phyloP scores from a whole-genome alignment of 441 rosid species.

The Hypseocharis bilobata region DNA sequence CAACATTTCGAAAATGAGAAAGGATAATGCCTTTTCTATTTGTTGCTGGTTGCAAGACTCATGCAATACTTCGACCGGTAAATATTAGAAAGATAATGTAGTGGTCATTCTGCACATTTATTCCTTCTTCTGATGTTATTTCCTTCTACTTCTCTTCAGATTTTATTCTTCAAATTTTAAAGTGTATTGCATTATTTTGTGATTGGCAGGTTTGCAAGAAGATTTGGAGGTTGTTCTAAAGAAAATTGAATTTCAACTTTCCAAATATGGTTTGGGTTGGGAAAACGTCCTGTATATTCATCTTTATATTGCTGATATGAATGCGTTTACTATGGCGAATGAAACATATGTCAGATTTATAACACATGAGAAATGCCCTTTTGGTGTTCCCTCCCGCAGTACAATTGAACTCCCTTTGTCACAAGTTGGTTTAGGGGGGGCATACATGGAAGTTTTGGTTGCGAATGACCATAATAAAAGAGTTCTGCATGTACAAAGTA shows the following conservation, averaged over 20 bases:
- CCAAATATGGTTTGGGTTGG: slow-evolving; percentile 52
- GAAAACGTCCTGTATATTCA: slow-evolving; percentile 70
- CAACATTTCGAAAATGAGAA: slow-evolving; percentile 41
- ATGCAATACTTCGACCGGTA: slow-evolving; percentile 48
- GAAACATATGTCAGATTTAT: slow-evolving; percentile 73
- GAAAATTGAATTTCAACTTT: slow-evolving; percentile 55
- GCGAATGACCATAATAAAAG: slow-evolving; percentile 59
- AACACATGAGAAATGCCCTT: slow-evolving; percentile 76
- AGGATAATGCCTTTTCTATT: slow-evolving; percentile 50
- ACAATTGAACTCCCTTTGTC: slow-evolving; percentile 80
- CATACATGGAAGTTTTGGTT: slow-evolving; percentile 69
- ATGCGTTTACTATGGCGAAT: slow-evolving; percentile 63
- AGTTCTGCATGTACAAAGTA: slow-evolving; percentile 92
- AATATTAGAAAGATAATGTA: slow-evolving; percentile 9
- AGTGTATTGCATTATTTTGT: slow-evolving; percentile 9
- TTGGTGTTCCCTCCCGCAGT: slow-evolving; percentile 96
- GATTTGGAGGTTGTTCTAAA: slow-evolving; percentile 48
- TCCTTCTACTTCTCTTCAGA: slow-evolving; percentile 8
- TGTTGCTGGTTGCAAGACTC: slow-evolving; percentile 72
- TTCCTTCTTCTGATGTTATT: slow-evolving; percentile 3
- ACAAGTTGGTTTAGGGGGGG: slow-evolving; percentile 64
- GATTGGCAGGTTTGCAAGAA: slow-evolving; percentile 50
- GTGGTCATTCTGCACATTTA: not conserved
- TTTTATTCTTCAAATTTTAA: not conserved
- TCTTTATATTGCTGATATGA: slow-evolving; percentile 74